A percentile compares a stretch with the other conserved stretches of the same genome.
Evolutionary conservation across 2,329 filamentous ascomycete species (phyloP).

Genomic region (Fusarium sp.): DNA sequence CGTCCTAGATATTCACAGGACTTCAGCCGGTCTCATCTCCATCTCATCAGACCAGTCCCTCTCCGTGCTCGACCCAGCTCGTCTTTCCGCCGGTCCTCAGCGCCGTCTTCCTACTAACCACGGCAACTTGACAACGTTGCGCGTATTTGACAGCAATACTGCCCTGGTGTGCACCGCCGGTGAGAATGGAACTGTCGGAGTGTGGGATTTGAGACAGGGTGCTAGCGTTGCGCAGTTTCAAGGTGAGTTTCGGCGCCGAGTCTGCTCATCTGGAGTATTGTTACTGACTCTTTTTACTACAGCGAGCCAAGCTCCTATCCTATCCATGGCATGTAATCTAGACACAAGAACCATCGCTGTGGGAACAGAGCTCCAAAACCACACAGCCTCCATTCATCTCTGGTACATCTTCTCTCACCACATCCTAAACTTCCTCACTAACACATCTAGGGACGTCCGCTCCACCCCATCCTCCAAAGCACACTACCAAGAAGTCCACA

Average conservation of each 20-base stretch:
- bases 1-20: slow-evolving; percentile 71
- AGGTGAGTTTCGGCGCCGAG: slow-evolving; percentile 57
- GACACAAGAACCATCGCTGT: slow-evolving; percentile 74
- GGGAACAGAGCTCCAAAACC: slow-evolving; percentile 80
- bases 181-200: slow-evolving; percentile 76
- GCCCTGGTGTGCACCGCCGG: slow-evolving; percentile 78
- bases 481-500: slow-evolving; percentile 76
- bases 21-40: slow-evolving; percentile 67
- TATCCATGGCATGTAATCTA: slow-evolving; percentile 75
- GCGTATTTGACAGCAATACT: slow-evolving; percentile 66
- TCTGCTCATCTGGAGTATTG: background rate
- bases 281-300: background rate
- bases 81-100: slow-evolving; percentile 67
- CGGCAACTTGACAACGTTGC: slow-evolving; percentile 75
- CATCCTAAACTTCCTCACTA: background rate
- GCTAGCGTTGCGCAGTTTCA: slow-evolving; percentile 62
- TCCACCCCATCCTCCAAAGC: slow-evolving; percentile 62
- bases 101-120: slow-evolving; percentile 68
- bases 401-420: slow-evolving; percentile 62
- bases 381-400: slow-evolving; percentile 72
- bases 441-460: slow-evolving; percentile 69
- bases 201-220: slow-evolving; percentile 75
- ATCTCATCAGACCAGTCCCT: slow-evolving; percentile 81
- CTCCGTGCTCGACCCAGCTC: slow-evolving; percentile 73
- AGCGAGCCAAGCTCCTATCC: slow-evolving; percentile 68